These are phyloP conservation scores for Solanum microdontum DNA, from an alignment of 257 asterid genomes.

Conservation along the genomic window DNA sequence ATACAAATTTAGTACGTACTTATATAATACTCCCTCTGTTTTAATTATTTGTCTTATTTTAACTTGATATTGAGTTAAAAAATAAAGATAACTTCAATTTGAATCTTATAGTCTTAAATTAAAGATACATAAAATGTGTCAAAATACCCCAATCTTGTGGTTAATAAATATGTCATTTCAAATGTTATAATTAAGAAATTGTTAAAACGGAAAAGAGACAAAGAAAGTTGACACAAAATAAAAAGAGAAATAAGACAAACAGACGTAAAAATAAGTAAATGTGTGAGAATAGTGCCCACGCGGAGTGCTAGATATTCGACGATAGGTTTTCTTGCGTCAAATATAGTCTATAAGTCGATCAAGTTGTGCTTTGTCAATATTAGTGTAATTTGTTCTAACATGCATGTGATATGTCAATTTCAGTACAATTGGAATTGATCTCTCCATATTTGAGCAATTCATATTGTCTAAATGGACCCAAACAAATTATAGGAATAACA, in stretches of 20 bases:
- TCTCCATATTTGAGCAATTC: background rate
- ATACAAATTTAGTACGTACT: background rate
- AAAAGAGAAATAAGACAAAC: background rate
- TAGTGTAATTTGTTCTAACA: background rate
- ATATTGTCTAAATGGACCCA: background rate
- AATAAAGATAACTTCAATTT: background rate
- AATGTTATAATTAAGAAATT: too few species aligned
- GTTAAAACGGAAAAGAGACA: background rate
- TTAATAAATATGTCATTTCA: too few species aligned
- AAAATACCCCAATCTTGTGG: background rate
- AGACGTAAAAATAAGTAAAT: background rate
- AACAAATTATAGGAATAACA: background rate
- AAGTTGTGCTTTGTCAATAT: background rate
- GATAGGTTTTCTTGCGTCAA: background rate
- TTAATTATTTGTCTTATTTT: background rate
- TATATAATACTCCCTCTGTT: background rate
- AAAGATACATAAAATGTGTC: background rate
- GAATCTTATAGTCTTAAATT: background rate
- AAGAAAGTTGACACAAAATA: background rate
- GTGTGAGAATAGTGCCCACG: background rate
- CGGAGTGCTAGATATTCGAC: background rate
- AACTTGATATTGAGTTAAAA: background rate
- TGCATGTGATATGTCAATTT: background rate
- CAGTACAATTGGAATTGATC: background rate
- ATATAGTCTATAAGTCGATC: background rate